A percentile compares a stretch with the other conserved stretches of the same genome.
Evolutionary conservation across 108 stramenopile genomes (phyloP).

Genomic region (Pseudonitzschia multiseries): DNA sequence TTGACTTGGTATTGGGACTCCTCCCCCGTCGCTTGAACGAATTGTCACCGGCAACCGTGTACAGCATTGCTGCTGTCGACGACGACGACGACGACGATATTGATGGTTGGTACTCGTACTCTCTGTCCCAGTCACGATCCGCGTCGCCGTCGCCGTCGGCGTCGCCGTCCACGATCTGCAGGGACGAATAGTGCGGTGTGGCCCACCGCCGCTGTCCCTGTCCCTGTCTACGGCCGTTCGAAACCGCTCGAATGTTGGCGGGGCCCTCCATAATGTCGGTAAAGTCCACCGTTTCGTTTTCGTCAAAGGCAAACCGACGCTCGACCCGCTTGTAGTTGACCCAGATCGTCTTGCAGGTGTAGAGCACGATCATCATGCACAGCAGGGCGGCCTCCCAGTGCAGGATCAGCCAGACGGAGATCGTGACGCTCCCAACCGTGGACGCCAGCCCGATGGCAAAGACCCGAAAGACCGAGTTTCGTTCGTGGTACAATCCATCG

Average conservation of each 20-base stretch:
- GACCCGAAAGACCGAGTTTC: slow-evolving; percentile 56
- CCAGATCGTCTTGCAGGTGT: slow-evolving; percentile 57
- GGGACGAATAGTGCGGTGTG: not conserved
- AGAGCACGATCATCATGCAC: slow-evolving; percentile 55
- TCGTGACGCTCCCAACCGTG: slow-evolving; percentile 43
- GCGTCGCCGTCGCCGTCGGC: not conserved
- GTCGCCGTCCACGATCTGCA: not conserved
- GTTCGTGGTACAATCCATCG: slow-evolving; percentile 86
- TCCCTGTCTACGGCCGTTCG: too few relatives aligned
- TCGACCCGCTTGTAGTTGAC: slow-evolving; percentile 61
- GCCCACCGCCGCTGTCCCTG: not conserved
- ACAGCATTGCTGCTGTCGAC: not conserved
- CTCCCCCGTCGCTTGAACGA: not conserved
- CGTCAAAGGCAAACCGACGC: slow-evolving; percentile 77
- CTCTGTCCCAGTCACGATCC: not conserved
- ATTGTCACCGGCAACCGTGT: not conserved
- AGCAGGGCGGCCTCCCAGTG: slow-evolving; percentile 72
- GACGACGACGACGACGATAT: not conserved
- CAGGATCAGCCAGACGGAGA: slow-evolving; percentile 59
- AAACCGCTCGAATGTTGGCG: not conserved
- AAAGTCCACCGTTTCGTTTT: slow-evolving; percentile 83
- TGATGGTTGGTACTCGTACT: too few relatives aligned
- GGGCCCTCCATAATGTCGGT: slow-evolving; percentile 80
- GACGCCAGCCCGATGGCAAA: slow-evolving; percentile 78
- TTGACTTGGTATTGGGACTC: not conserved